Percentiles rank a stretch among this genome's conserved stretches.
These are phyloP conservation scores for Aspergillus cristatus DNA, from an alignment of 495 filamentous ascomycete species.

Conservation along the genomic window DNA sequence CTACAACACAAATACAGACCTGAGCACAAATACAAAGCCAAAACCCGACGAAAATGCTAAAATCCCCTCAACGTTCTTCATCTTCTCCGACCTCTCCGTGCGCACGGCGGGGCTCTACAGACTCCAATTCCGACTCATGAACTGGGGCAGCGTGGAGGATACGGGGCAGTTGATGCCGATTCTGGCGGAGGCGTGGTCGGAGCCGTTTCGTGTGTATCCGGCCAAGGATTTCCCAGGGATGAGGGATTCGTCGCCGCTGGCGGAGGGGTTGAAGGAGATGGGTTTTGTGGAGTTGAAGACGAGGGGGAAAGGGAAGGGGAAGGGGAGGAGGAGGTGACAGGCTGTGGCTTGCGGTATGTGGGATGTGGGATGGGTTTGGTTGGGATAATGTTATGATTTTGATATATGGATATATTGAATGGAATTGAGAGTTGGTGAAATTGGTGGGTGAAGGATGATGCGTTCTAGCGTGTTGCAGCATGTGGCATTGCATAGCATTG, in stretches of 20 bases:
- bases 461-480: too few relatives aligned
- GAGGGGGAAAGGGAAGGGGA: conserved; percentile 35
- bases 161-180: conserved; percentile 54
- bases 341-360: background rate
- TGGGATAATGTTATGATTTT: too few relatives aligned
- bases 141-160: conserved; percentile 40
- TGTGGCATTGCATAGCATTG: too few relatives aligned
- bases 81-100: conserved; percentile 89
- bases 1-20: conserved; percentile 16
- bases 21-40: conserved; percentile 5
- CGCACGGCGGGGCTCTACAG: conserved; percentile 77
- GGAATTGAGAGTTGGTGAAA: too few relatives aligned
- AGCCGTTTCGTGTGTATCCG: conserved; percentile 78
- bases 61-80: conserved; percentile 60
- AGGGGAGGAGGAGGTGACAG: conserved; percentile 22
- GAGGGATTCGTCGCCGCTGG: conserved; percentile 44
- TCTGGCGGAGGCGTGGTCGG: conserved; percentile 59
- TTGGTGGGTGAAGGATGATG: too few relatives aligned
- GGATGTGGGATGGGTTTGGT: background rate
- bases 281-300: conserved; percentile 40
- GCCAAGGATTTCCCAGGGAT: conserved; percentile 98
- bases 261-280: conserved; percentile 32
- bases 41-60: conserved; percentile 29
- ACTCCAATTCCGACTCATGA: conserved; percentile 80
- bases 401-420: too few relatives aligned